Evolutionary conservation across 768 basidiomycete species (phyloP), one percentile per base, ranked within the genome.

Genomic region (Tylopilus plumbeoviolaceoides): DNA sequence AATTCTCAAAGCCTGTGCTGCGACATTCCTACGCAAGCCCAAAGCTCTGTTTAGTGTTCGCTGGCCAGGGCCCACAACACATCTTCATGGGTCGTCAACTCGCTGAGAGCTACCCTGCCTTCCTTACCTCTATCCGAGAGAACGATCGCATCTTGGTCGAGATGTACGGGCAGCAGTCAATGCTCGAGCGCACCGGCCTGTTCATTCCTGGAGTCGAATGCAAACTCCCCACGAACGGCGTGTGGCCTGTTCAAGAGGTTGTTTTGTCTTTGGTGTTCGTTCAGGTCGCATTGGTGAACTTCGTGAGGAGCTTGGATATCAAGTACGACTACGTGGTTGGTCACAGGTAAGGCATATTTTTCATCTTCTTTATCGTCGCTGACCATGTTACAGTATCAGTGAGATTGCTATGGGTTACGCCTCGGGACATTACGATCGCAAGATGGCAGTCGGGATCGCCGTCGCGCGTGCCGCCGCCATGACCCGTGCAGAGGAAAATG

Each of bases 341-440:
- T 43, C 70, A 70, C 51, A 66, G 69, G 70, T 64, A 17, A 38
- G 52, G 21, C 20, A 25, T 20, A 21, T 9, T 8, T 12, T 36
- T 8, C 11, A 9, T 40, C n/a, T 49, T 48, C 3, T 2, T 41
- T 45, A 7, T 39, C 35, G 15, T 23, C 31, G 35, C 49, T 68
- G 44, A 62, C 42, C 11, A n/a, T 36, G 42, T 10, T 21, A 50
- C 18, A 61, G 58, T 58, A 56, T 65, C n/a, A 70, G 71, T 27
- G 71, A 73, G 46, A 69, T 72, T 40, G 71, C 68, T 4, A 72
- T 72, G 63, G 63, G 69, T 39, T 73, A 73, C 25, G 70, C 71
- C 12, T 67, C 72, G 2, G 71, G 72, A 10, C 65, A 73, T 21
- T 68, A 68, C 36, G 61, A 72, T 40, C 71, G 63, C 44, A 60